Conservation (phyloP, 805 yeast genomes). For the Candida krabiensis region DNA sequence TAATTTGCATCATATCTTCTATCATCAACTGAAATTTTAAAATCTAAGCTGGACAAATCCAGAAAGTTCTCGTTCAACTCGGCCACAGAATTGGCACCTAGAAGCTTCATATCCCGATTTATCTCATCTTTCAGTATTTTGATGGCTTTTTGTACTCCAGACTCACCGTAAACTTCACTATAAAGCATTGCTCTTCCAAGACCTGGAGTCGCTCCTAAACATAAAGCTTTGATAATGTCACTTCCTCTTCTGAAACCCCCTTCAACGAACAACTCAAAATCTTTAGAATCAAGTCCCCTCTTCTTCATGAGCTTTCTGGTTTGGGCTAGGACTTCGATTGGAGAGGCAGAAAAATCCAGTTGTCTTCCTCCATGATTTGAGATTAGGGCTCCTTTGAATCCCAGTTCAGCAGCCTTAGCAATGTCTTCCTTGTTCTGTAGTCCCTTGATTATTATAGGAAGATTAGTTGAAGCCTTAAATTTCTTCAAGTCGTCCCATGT, state of each 20-base stretch:
- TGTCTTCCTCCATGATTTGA: conserved; percentile 80
- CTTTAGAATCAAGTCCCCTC: conserved; percentile 46
- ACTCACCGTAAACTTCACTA: conserved; percentile 77
- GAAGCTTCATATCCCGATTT: conserved; percentile 57
- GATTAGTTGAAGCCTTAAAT: conserved; percentile 44
- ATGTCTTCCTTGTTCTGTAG: conserved; percentile 68
- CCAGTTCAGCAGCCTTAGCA: conserved; percentile 54
- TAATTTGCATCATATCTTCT: conserved; percentile 52
- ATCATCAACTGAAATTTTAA: conserved; percentile 60
- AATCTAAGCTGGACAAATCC: conserved; percentile 63
- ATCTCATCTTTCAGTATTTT: conserved; percentile 59
- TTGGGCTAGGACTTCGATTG: conserved; percentile 61
- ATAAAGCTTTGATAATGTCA: conserved; percentile 42
- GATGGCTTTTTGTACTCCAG: conserved; percentile 66
- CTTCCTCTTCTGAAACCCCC: conserved; percentile 47
- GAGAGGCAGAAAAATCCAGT: conserved; percentile 60
- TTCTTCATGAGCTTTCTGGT: conserved; percentile 45
- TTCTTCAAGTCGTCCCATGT: conserved; percentile 62
- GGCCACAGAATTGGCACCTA: conserved; percentile 48
- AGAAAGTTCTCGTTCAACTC: conserved; percentile 41
- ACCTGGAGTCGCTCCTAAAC: conserved; percentile 55
- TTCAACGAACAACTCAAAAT: conserved; percentile 53
- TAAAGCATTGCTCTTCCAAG: conserved; percentile 75
- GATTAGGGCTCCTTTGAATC: conserved; percentile 62
- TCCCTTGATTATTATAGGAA: conserved; percentile 61